These are phyloP conservation scores for Hanseniaspora valbyensis DNA, from an alignment of 805 yeast species.

Conservation along the genomic window DNA sequence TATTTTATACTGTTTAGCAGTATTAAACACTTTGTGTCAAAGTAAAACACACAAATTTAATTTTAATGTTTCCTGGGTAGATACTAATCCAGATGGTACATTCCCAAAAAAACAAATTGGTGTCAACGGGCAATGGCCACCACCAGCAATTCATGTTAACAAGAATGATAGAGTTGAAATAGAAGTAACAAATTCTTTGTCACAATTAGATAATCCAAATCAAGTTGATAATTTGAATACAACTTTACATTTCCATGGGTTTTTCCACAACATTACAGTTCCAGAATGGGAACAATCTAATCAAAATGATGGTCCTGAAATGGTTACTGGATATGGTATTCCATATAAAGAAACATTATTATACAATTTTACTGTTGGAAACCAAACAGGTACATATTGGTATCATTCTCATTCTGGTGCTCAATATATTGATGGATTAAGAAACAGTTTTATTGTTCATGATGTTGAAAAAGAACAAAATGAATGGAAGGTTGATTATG, in stretches of 20 bases:
- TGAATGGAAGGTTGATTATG: conserved; percentile 56
- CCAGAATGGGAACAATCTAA: conserved; percentile 22
- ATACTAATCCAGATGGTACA: conserved; percentile 58
- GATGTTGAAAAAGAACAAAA: conserved; percentile 33
- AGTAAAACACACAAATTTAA: conserved; percentile 42
- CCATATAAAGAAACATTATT: conserved; percentile 53
- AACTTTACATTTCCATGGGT: conserved; percentile 69
- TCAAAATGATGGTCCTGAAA: conserved; percentile 71
- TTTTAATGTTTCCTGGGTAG: conserved; percentile 48
- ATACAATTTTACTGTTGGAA: conserved; percentile 57
- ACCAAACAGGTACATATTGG: conserved; percentile 74
- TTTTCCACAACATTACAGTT: conserved; percentile 50
- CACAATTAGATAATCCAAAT: conserved; percentile 17
- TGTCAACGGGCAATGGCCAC: conserved; percentile 62
- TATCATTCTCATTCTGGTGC: conserved; percentile 70
- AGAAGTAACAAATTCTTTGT: conserved; percentile 51
- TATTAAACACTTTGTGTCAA: not conserved
- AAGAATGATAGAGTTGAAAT: conserved; percentile 54
- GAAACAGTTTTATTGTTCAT: conserved; percentile 58
- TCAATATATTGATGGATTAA: conserved; percentile 68
- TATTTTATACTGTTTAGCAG: not conserved
- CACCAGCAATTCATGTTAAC: conserved; percentile 54
- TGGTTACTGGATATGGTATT: conserved; percentile 72
- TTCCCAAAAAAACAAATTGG: conserved; percentile 49
- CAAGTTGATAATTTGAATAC: conserved; percentile 31